Conservation (phyloP, 352 stramenopile genomes). For the Globisporangium apiculatum region DNA sequence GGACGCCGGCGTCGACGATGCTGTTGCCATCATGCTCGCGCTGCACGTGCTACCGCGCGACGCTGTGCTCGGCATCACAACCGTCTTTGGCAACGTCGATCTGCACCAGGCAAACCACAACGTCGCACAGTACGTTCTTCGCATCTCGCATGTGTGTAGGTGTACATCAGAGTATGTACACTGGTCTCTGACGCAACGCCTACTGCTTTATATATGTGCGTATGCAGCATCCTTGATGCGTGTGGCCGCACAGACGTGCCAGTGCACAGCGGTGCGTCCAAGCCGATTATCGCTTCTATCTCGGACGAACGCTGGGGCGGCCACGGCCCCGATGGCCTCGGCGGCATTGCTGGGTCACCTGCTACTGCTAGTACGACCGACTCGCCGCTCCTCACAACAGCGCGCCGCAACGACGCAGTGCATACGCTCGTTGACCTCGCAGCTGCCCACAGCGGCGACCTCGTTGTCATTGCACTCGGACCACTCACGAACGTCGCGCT, state of each 20-base stretch:
- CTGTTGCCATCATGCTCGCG: slow-evolving; percentile 63
- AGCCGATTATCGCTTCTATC: slow-evolving; percentile 57
- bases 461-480: slow-evolving; percentile 70
- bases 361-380: neutral
- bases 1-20: slow-evolving; percentile 76
- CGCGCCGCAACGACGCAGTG: slow-evolving; percentile 55
- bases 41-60: slow-evolving; percentile 53
- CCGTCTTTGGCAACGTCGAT: slow-evolving; percentile 80
- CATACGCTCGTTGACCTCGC: slow-evolving; percentile 54
- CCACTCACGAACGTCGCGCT: slow-evolving; percentile 78
- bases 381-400: slow-evolving; percentile 17
- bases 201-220: neutral
- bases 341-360: slow-evolving; percentile 28
- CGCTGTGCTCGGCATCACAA: slow-evolving; percentile 61
- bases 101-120: slow-evolving; percentile 81
- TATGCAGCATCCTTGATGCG: slow-evolving; percentile 49
- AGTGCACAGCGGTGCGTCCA: slow-evolving; percentile 55
- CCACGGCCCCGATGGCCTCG: slow-evolving; percentile 67
- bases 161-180: neutral
- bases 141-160: neutral
- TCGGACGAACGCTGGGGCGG: slow-evolving; percentile 60
- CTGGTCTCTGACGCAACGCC: neutral
- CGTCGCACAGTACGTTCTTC: slow-evolving; percentile 48
- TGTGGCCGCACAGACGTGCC: slow-evolving; percentile 41
- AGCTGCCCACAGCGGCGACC: slow-evolving; percentile 47